phyloP scores from a whole-genome alignment of 202 grass and related monocot genomes.

The Eragrostis tef region DNA sequence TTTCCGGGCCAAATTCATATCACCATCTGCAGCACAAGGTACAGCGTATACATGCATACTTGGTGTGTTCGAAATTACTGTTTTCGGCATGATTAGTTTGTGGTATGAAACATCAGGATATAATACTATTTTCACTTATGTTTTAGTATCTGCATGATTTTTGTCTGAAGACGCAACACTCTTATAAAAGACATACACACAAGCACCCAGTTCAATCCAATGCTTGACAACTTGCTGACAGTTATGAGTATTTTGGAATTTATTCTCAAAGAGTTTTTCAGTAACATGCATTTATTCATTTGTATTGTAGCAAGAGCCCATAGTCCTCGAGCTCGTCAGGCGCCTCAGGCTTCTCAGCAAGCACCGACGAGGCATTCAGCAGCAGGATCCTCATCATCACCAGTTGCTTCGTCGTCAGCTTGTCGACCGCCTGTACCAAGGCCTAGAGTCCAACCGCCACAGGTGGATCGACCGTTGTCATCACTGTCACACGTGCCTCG shows the following conservation, averaged over 20 bases:
- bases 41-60: conserved; percentile 18
- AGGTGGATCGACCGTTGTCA: conserved; percentile 33
- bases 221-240: background rate
- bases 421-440: conserved; percentile 29
- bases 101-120: background rate
- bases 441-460: conserved; percentile 42
- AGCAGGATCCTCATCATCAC: conserved; percentile 4
- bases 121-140: background rate
- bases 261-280: background rate
- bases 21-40: conserved; percentile 54
- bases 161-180: background rate
- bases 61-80: conserved; percentile 16
- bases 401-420: conserved; percentile 24
- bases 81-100: conserved; percentile 33
- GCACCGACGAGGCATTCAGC: conserved; percentile 31
- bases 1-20: conserved; percentile 90
- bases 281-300: conserved; percentile 38
- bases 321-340: conserved; percentile 37
- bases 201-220: background rate
- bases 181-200: conserved; percentile 1
- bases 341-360: conserved; percentile 56
- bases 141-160: background rate
- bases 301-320: conserved; percentile 44
- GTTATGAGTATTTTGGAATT: conserved; percentile 23
- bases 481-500: conserved; percentile 12